phyloP scores from a whole-genome alignment of 2,329 filamentous ascomycete genomes.

The Colletotrichum tropicicola region DNA sequence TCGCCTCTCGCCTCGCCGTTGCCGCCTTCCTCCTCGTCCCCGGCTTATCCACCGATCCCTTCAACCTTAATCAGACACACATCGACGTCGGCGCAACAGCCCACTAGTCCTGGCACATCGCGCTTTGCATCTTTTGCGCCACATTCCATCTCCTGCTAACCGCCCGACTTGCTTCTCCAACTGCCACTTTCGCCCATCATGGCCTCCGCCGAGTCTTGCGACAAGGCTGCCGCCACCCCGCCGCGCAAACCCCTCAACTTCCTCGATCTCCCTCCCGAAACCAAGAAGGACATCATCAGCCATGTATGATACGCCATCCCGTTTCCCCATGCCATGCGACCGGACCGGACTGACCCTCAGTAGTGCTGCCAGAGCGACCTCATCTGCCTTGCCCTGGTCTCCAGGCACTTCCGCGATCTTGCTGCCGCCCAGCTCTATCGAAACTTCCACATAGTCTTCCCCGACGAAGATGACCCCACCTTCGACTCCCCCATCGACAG shows the following conservation, averaged over 20 bases:
- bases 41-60: not conserved
- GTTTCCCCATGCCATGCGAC: slow-evolving; percentile 16
- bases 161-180: not conserved
- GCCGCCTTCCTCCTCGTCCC: not conserved
- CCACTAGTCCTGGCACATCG: not conserved
- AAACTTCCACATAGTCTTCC: slow-evolving; percentile 67
- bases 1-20: not conserved
- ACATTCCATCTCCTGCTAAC: not conserved
- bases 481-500: slow-evolving; percentile 65
- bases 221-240: slow-evolving; percentile 36
- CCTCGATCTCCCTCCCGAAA: slow-evolving; percentile 55
- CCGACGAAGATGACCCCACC: slow-evolving; percentile 63
- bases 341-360: not conserved
- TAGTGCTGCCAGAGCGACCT: slow-evolving; percentile 63
- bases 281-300: slow-evolving; percentile 57
- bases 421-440: slow-evolving; percentile 68
- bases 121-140: not conserved
- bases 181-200: slow-evolving; percentile 37
- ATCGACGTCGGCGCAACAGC: not conserved
- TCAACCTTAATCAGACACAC: not conserved
- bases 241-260: slow-evolving; percentile 41
- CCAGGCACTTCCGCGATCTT: slow-evolving; percentile 64
- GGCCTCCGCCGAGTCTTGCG: slow-evolving; percentile 43
- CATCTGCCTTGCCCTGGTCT: slow-evolving; percentile 67
- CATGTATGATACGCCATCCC: slow-evolving; percentile 46